Conservation (phyloP, 768 basidiomycete species). For the Paxillus rubicundulus region DNA sequence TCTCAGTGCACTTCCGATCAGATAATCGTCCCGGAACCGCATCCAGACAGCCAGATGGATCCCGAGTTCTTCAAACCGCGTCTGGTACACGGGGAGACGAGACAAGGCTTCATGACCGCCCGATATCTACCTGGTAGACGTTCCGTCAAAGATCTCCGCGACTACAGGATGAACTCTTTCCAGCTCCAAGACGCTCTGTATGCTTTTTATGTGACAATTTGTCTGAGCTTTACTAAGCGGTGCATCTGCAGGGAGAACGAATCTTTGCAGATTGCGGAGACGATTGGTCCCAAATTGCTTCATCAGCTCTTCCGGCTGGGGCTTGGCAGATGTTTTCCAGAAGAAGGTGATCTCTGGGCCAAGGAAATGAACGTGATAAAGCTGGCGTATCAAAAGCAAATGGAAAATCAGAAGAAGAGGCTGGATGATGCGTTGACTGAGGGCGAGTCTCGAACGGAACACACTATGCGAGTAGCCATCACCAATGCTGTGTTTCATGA, state of each 20-base stretch:
- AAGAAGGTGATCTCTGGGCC: slow-evolving; percentile 23
- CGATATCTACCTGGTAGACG: slow-evolving; percentile 25
- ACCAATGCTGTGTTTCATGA: slow-evolving; percentile 27
- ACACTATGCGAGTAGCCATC: slow-evolving; percentile 21
- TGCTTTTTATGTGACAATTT: not conserved
- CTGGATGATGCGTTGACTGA: slow-evolving; percentile 10
- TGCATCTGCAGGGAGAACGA: slow-evolving; percentile 20
- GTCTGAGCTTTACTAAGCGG: not conserved
- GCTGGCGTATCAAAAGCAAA: not conserved
- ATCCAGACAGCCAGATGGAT: slow-evolving; percentile 18
- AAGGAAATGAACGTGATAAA: slow-evolving; percentile 13
- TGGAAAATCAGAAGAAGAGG: slow-evolving; percentile 10
- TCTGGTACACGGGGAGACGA: slow-evolving; percentile 40
- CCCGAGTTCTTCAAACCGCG: slow-evolving; percentile 25
- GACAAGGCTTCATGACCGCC: slow-evolving; percentile 39
- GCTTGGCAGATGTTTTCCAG: slow-evolving; percentile 29
- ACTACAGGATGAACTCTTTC: slow-evolving; percentile 9
- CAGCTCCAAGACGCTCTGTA: slow-evolving; percentile 27
- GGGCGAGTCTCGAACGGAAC: slow-evolving; percentile 14
- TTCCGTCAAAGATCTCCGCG: slow-evolving; percentile 1
- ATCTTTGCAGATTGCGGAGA: slow-evolving; percentile 24
- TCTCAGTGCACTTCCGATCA: slow-evolving; percentile 20
- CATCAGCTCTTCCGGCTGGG: slow-evolving; percentile 30
- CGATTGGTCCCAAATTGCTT: slow-evolving; percentile 24
- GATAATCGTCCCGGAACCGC: slow-evolving; percentile 13